These are phyloP conservation scores for Russula foetens DNA, from an alignment of 768 basidiomycete species.

Conservation along the genomic window DNA sequence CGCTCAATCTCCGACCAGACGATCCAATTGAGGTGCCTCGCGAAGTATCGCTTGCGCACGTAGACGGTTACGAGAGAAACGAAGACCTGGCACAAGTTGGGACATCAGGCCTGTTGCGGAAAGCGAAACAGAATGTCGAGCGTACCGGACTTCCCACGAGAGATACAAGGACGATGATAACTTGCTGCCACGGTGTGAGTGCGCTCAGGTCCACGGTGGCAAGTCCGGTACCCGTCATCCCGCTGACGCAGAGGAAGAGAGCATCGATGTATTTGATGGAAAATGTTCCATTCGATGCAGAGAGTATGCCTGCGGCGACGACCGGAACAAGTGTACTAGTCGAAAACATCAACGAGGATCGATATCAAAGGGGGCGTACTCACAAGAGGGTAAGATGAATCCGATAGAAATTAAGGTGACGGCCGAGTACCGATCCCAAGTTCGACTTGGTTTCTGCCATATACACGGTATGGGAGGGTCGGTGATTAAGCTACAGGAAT, in stretches of 20 bases:
- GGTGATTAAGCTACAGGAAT: no score
- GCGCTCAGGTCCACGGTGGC: slow-evolving; percentile 26
- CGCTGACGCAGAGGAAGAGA: slow-evolving; percentile 32
- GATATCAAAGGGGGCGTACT: neutral
- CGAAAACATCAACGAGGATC: neutral
- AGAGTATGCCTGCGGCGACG: slow-evolving; percentile 36
- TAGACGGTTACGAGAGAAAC: slow-evolving; percentile 36
- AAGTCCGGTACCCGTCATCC: slow-evolving; percentile 31
- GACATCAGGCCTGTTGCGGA: neutral
- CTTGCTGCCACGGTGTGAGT: slow-evolving; percentile 26
- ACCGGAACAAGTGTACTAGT: slow-evolving; percentile 31
- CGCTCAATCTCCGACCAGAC: slow-evolving; percentile 22
- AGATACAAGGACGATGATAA: slow-evolving; percentile 23
- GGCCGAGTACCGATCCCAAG: neutral
- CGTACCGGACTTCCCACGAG: slow-evolving; percentile 24
- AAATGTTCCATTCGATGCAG: slow-evolving; percentile 33
- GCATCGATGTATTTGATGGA: slow-evolving; percentile 31
- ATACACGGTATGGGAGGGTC: no score
- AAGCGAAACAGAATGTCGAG: neutral
- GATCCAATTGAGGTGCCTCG: neutral
- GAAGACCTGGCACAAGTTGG: slow-evolving; percentile 23
- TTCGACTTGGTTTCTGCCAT: neutral
- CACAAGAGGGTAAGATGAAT: slow-evolving; percentile 27
- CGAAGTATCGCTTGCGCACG: slow-evolving; percentile 27
- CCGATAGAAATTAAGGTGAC: slow-evolving; percentile 29